Conservation (phyloP, 345 rosid genomes). For the Streptanthus diversifolius region DNA sequence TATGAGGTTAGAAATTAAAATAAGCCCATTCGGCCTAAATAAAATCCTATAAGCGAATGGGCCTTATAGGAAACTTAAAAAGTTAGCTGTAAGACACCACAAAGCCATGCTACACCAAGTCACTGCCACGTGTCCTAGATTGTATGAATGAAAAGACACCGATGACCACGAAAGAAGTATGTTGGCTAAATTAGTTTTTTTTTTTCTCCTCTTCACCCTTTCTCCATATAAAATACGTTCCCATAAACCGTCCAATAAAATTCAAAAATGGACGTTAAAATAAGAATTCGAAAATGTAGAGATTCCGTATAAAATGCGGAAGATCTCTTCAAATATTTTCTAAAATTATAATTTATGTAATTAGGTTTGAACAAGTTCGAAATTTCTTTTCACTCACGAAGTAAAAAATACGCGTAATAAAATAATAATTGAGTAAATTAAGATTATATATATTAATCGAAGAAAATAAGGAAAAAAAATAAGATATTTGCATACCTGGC, state of each 20-base stretch:
- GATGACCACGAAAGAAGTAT: constrained; percentile 20
- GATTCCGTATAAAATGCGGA: constrained; percentile 2
- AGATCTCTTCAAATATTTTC: constrained; percentile 9
- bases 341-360: not conserved
- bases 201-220: no score
- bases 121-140: constrained; percentile 28
- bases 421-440: not conserved
- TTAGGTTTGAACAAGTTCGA: not conserved
- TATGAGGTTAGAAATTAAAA: not conserved
- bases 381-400: not conserved
- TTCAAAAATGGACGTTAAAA: constrained; percentile 11
- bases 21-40: constrained; percentile 4
- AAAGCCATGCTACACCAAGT: constrained; percentile 14
- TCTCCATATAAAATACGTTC: constrained; percentile 18
- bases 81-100: constrained; percentile 4
- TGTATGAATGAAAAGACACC: constrained; percentile 22
- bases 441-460: not conserved
- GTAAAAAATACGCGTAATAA: not conserved
- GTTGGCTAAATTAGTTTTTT: constrained; percentile 11
- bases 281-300: not conserved
- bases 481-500: constrained; percentile 45
- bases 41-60: not conserved
- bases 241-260: constrained; percentile 10
- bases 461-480: not conserved
- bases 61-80: not conserved